Evolutionary conservation across 2,329 filamentous ascomycete genomes (phyloP), one percentile per base, ranked within the genome.

Genomic region (Calonectria pteridis): DNA sequence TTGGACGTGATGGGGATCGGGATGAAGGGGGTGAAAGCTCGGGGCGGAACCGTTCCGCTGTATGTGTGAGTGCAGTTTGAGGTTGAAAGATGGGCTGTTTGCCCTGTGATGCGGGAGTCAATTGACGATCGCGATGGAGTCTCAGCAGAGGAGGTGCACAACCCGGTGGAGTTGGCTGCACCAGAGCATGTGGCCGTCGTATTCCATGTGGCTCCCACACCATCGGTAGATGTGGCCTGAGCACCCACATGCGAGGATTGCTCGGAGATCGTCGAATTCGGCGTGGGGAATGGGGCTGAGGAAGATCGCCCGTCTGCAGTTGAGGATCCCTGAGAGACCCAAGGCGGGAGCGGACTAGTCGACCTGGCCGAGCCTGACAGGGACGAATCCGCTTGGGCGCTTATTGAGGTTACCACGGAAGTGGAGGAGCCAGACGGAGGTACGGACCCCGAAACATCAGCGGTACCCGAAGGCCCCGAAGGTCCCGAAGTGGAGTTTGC

Each of bases 191-290:
- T 55, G 7, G 26, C 46, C 4, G 67, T 78, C 31, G 35, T 58
- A 49, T 74, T 77, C 73, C 69, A 63, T 23, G 62, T 59, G 14
- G 33, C 40, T 5, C 49, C 26, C 35, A 55, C 28, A 33, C 64
- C 67, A 43, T 50, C 62, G 28, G 67, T 55, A 5, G 43, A 31
- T 33, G 40, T 77, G 35, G 78, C 69, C 62, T 69, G 43, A 33
- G 49, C 59, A n/a, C 59, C 63, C 29, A 46, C 62, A 18, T 33
- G 64, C 14, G 75, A 68, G 35, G 55, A 62, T 62, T 43, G 55
- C 23, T 62, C 59, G 33, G 73, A 75, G 55, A 73, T 23, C 13
- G 77, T 79, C 14, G 75, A 76, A 66, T 77, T 80, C 18, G 58
- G 71, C 51, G 49, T 67, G 11, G 73, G 69, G 40, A 70, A 66